Conservation (phyloP, 1,139 yeast species). For the Hyphopichia wangnamkhiaoensis region DNA sequence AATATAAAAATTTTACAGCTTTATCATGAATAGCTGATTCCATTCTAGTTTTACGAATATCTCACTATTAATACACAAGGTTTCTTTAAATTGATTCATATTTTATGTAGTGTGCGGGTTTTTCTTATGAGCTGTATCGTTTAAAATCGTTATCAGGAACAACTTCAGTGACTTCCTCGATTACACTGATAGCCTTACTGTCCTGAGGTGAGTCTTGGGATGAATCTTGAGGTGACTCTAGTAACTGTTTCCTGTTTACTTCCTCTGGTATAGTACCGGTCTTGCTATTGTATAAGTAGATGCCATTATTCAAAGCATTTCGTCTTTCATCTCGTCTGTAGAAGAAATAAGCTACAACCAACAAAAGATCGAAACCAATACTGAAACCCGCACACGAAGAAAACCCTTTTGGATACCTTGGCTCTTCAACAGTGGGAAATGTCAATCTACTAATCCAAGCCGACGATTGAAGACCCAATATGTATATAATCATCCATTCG, state of each 20-base stretch:
- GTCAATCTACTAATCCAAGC: constrained; percentile 27
- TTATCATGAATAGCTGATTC: too few species aligned
- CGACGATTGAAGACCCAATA: constrained; percentile 26
- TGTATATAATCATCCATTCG: constrained; percentile 26
- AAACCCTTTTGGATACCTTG: constrained; percentile 52
- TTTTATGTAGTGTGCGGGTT: too few species aligned
- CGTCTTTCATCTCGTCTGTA: constrained; percentile 55
- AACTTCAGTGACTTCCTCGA: not conserved
- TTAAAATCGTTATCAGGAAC: too few species aligned
- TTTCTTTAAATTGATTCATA: too few species aligned
- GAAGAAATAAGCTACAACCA: constrained; percentile 38
- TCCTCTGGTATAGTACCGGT: constrained; percentile 19
- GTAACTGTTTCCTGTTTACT: not conserved
- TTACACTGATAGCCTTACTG: not conserved
- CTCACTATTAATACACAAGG: too few species aligned
- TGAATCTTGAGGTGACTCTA: not conserved
- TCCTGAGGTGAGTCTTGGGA: not conserved
- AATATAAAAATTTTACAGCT: too few species aligned
- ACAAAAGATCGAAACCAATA: constrained; percentile 14
- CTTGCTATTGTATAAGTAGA: constrained; percentile 36
- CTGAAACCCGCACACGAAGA: constrained; percentile 25
- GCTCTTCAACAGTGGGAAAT: constrained; percentile 51
- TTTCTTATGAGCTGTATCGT: not conserved
- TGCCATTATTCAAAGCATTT: constrained; percentile 47
- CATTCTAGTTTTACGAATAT: too few species aligned